phyloP scores from a whole-genome alignment of 2,329 filamentous ascomycete genomes.

The Venturia carpophila region DNA sequence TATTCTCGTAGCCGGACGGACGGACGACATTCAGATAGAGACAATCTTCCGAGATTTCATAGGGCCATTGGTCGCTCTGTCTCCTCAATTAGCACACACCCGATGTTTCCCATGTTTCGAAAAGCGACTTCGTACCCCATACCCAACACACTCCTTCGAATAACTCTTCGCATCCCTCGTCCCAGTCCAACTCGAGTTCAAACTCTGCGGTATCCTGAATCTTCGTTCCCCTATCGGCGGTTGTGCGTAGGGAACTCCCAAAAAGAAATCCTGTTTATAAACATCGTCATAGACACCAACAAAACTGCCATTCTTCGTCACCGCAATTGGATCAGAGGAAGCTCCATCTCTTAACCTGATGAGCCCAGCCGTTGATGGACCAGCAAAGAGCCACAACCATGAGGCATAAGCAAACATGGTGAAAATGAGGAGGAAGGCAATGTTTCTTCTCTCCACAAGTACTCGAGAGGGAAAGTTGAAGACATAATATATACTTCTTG shows the following conservation, averaged over 20 bases:
- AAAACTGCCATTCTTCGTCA: conserved; percentile 38
- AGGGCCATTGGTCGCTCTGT: conserved; percentile 20
- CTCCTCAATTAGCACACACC: background rate
- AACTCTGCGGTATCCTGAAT: conserved; percentile 43
- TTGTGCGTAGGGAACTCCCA: conserved; percentile 50
- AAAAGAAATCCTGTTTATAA: conserved; percentile 41
- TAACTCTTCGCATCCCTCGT: conserved; percentile 35
- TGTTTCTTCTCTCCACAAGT: background rate
- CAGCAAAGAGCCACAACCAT: conserved; percentile 3
- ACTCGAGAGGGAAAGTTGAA: background rate
- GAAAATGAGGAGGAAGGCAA: background rate
- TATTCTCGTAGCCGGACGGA: conserved; percentile 39
- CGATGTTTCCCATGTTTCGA: background rate
- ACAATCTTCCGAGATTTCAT: conserved; percentile 41
- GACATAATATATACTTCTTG: background rate
- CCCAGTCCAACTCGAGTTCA: conserved; percentile 40
- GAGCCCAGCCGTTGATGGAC: background rate
- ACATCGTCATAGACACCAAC: conserved; percentile 31
- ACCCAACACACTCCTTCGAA: conserved; percentile 31
- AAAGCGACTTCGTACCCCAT: conserved; percentile 29
- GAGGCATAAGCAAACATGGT: background rate
- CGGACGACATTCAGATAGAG: conserved; percentile 56
- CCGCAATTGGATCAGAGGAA: conserved; percentile 20
- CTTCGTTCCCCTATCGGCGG: conserved; percentile 47
- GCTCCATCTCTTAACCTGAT: background rate